phyloP scores from a whole-genome alignment of 2,329 filamentous ascomycete species.

The Xylariaceae sp. region DNA sequence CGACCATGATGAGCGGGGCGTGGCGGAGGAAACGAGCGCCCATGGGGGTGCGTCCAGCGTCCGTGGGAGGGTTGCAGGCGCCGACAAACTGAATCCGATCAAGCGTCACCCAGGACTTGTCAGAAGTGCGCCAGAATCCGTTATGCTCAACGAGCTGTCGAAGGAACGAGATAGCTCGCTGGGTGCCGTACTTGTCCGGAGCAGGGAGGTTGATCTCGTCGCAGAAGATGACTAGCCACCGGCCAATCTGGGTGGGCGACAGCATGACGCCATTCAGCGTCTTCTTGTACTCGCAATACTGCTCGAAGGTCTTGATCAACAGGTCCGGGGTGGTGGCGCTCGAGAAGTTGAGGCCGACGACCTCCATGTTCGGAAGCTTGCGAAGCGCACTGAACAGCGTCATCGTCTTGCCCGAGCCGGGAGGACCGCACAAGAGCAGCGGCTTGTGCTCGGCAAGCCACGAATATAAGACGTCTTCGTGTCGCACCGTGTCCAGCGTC shows the following conservation, averaged over 20 bases:
- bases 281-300: conserved; percentile 99
- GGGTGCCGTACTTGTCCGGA: conserved; percentile 94
- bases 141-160: conserved; percentile 98
- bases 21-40: conserved; percentile 91
- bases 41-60: conserved; percentile 92
- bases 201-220: conserved; percentile 99
- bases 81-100: conserved; percentile 99
- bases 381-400: conserved; percentile 95
- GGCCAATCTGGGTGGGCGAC: conserved; percentile 90
- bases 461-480: conserved; percentile 98
- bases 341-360: conserved; percentile 98
- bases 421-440: conserved; percentile 89
- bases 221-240: conserved; percentile 98
- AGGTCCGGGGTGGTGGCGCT: conserved; percentile 97
- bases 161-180: conserved; percentile 94
- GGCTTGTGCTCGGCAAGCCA: conserved; percentile 99
- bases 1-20: conserved; percentile 98
- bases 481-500: conserved; percentile 91
- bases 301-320: conserved; percentile 97
- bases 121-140: conserved; percentile 95
- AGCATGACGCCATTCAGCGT: conserved; percentile 93
- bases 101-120: conserved; percentile 96
- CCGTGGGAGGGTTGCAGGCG: conserved; percentile 96
- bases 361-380: conserved; percentile 97
- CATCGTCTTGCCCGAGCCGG: conserved; percentile 99